Evolutionary conservation across 768 basidiomycete genomes (phyloP).

Genomic region (Bullera alba): DNA sequence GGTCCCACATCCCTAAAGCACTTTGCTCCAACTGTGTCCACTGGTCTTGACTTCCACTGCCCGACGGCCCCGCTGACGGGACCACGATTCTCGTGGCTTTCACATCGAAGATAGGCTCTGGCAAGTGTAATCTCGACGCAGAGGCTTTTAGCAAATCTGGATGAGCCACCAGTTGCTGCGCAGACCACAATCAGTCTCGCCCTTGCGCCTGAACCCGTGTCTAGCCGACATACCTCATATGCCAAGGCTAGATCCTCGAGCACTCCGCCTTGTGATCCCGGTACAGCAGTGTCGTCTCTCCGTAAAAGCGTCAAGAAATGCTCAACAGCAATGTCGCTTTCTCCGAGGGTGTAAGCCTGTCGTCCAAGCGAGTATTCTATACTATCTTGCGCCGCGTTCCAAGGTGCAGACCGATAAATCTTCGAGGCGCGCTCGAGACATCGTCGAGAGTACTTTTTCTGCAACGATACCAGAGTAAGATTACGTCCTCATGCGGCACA

Average conservation of each 20-base stretch:
- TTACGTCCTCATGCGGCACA: too few species aligned
- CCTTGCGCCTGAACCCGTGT: too few species aligned
- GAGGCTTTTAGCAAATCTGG: slow-evolving; percentile 50
- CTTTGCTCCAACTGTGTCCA: slow-evolving; percentile 64
- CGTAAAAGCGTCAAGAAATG: slow-evolving; percentile 69
- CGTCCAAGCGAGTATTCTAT: slow-evolving; percentile 56
- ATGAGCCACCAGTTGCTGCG: slow-evolving; percentile 65
- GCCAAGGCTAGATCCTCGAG: slow-evolving; percentile 86
- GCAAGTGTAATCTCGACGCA: slow-evolving; percentile 54
- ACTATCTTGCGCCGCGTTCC: slow-evolving; percentile 43
- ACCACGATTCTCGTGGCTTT: slow-evolving; percentile 58
- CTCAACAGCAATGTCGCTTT: slow-evolving; percentile 65
- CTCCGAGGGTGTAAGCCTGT: slow-evolving; percentile 82
- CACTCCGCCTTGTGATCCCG: slow-evolving; percentile 55
- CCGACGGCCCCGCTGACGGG: slow-evolving; percentile 51
- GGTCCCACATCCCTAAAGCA: slow-evolving; percentile 54
- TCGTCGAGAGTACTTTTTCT: slow-evolving; percentile 47
- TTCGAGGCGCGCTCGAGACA: slow-evolving; percentile 46
- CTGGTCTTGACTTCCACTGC: slow-evolving; percentile 31
- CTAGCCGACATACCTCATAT: slow-evolving; percentile 60
- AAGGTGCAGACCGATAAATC: slow-evolving; percentile 41
- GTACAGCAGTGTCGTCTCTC: slow-evolving; percentile 35
- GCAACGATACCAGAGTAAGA: slow-evolving; percentile 4
- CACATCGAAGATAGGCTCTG: slow-evolving; percentile 60
- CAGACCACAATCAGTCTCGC: not conserved